A percentile compares a stretch with the other conserved stretches of the same genome.
Evolutionary conservation across 177 flowering plant species (phyloP).

Genomic region (Vitis hybrid): DNA sequence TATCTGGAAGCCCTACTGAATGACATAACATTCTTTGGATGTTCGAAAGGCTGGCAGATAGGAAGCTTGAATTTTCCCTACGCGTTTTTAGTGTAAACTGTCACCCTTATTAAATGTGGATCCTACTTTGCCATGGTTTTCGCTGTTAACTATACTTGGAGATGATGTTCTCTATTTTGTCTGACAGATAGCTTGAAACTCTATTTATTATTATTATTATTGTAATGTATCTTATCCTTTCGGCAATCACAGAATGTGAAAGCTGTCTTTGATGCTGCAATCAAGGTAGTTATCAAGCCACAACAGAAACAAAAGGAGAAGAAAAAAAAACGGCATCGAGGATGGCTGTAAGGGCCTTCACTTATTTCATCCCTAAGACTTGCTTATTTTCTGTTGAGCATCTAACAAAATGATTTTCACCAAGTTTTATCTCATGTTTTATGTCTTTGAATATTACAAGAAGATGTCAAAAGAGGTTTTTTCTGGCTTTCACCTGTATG

Average conservation of each 20-base stretch:
- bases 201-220: background rate
- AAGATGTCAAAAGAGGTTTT: no score
- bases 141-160: background rate
- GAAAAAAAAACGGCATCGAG: slow-evolving; percentile 69
- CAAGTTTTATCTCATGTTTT: no score
- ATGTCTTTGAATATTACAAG: no score
- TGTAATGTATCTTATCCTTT: background rate
- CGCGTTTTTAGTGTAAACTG: no score
- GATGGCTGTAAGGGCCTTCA: slow-evolving; percentile 64
- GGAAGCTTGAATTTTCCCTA: background rate
- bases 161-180: background rate
- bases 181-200: background rate
- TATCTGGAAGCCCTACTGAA: background rate
- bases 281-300: slow-evolving; percentile 92
- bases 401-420: background rate
- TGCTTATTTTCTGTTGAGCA: background rate
- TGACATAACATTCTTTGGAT: background rate
- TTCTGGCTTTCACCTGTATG: no score
- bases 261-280: slow-evolving; percentile 95
- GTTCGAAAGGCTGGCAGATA: background rate
- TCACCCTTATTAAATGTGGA: no score
- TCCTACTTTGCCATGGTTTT: background rate
- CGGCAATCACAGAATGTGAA: slow-evolving; percentile 74
- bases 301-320: slow-evolving; percentile 77
- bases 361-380: slow-evolving; percentile 4